Base-by-base conservation (phyloP, 202 grass and related monocot genomes). In the Carex sylvatica region DNA sequence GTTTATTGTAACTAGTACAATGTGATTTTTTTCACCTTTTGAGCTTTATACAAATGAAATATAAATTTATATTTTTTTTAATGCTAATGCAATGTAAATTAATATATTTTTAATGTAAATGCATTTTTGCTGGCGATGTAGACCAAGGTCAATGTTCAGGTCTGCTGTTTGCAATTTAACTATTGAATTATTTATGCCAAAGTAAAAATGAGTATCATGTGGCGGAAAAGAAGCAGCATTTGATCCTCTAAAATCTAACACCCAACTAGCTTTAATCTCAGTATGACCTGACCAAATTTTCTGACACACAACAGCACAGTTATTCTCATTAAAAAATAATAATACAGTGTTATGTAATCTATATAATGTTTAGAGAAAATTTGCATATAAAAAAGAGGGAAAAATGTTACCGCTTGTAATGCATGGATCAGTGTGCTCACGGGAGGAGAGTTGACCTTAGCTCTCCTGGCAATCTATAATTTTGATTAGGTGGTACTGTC, bases 371-470 rank as follows among this genome's bases (percentile, higher is more conserved):
- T 33, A n/a, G 16, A 42, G 33, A 15, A 49, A 74, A 61, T 10
- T 62, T 65, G 74, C 36, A 86, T 54, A 52, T 19, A 84, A 56
- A 70, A 65, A 35, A 63, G 56, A 47, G 65, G 40, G 54, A 1
- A 64, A 51, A 68, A 80, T 62, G 49, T 33, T 87, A 95, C 95
- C 95, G 90, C 90, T 26, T 53, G 73, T 47, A 98, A 78, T 38
- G 86, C 82, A 71, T 87, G 89, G 56, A 95, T 95, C 59, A 98
- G 55, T 16, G 91, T 90, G 18, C 80, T 61, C 0, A 95, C 33
- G 20, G 92, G 87, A 81, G 91, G 91, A 81, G 89, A 87, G 70
- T 98, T 98, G 56, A 95, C 24, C 84, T 92, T 98, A 83, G 89
- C 92, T 90, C 89, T 88, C 5, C 80, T 91, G 20, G 85, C 90